Evolutionary conservation across 2,329 filamentous ascomycete species (phyloP), one percentile per base, ranked within the genome.

Genomic region (Stylonectria norvegica): DNA sequence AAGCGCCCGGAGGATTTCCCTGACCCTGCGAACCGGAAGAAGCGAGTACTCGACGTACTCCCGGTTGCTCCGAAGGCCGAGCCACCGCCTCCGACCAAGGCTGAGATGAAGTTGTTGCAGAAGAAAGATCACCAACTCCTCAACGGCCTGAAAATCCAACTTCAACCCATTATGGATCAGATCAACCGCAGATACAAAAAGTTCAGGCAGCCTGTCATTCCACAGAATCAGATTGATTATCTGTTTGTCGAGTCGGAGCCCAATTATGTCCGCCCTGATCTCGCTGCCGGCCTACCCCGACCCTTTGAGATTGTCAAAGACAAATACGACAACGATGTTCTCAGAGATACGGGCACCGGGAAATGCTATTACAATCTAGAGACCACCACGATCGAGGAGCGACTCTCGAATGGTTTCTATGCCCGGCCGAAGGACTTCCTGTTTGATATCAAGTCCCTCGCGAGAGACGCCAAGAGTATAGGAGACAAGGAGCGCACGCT

Each of bases 301-400:
- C 90, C 89, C 1, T 97, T 80, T 58, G 86, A 90, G 57, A 81
- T 89, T 44, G 80, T 80, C 27, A 82, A 80, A 53, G 91, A 98
- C 61, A 82, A 83, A 48, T 79, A 93, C 49, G 90, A 86, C 7
- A 80, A 85, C 9, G 74, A 80, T 28, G 89, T 90, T 12, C 70
- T 98, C 31, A 73, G 81, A 27, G 86, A 97, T 50, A 81, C 79
- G 5, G 75, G 76, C 2, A 87, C 81, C 2, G 81, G 81, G 42
- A 95, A 93, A 62, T 93, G 90, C 63, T 97, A 84, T 63, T 97
- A 96, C 71, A 98, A 98, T 53, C 72, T 98, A 32, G 90, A 97
- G 59, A 86, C 91, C 9, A 85, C 85, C 4, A 91, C 86, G 1
- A 96, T 98, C 38, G 93, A 98, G 68, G 89, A 95, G 61, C 83